phyloP scores from a whole-genome alignment of 768 basidiomycete genomes.

The Hericium coralloides region DNA sequence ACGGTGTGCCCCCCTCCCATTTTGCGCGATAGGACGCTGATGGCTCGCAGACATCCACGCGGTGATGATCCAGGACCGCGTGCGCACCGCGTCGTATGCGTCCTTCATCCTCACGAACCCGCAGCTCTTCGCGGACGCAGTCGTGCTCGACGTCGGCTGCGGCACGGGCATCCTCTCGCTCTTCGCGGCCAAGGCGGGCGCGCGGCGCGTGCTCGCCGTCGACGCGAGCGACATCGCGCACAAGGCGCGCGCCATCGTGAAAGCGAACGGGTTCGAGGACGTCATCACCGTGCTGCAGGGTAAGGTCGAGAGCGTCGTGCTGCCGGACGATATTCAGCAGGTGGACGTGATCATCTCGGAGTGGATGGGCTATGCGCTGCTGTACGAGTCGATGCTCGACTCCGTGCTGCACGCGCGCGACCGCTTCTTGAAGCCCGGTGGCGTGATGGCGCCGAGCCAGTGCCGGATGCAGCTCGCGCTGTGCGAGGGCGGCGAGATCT shows the following conservation, averaged over 20 bases:
- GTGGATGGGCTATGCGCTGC: slow-evolving; percentile 92
- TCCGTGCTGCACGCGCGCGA: slow-evolving; percentile 87
- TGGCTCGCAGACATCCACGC: slow-evolving; percentile 80
- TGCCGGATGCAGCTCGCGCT: slow-evolving; percentile 78
- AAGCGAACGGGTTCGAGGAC: slow-evolving; percentile 45
- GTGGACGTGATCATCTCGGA: slow-evolving; percentile 96
- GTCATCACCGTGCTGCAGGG: slow-evolving; percentile 81
- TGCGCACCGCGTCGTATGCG: slow-evolving; percentile 89
- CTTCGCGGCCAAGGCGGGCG: slow-evolving; percentile 84
- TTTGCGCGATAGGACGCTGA: neutral
- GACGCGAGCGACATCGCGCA: slow-evolving; percentile 72
- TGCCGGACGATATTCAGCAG: slow-evolving; percentile 62
- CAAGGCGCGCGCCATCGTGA: slow-evolving; percentile 41
- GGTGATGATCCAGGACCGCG: slow-evolving; percentile 93
- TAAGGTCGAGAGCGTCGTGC: slow-evolving; percentile 79
- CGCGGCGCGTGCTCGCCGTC: slow-evolving; percentile 83
- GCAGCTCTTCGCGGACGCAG: slow-evolving; percentile 67
- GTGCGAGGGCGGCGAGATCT: slow-evolving; percentile 66
- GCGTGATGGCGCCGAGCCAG: slow-evolving; percentile 89
- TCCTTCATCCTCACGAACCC: slow-evolving; percentile 84
- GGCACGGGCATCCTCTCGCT: slow-evolving; percentile 91
- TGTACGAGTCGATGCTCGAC: slow-evolving; percentile 98
- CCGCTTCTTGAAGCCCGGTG: slow-evolving; percentile 66
- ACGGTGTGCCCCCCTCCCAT: slow-evolving; percentile 41
- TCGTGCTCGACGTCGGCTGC: slow-evolving; percentile 93